phyloP scores from a whole-genome alignment of 2,329 filamentous ascomycete genomes.

The Microsporum ferrugineum region DNA sequence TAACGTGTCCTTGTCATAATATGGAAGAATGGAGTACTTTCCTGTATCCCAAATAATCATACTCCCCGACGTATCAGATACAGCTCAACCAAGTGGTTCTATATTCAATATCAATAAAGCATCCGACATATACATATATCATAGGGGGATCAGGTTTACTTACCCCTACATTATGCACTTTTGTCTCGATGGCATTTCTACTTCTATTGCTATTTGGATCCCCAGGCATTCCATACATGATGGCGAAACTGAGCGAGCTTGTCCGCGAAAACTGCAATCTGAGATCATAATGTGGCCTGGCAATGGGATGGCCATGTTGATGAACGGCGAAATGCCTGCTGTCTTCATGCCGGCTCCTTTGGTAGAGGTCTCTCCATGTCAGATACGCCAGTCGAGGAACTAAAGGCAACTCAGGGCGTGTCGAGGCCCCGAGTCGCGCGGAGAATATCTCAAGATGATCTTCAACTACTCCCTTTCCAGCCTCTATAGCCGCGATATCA shows the following conservation, averaged over 20 bases:
- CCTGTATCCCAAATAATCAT: slow-evolving; percentile 54
- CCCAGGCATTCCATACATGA: slow-evolving; percentile 53
- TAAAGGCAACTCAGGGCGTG: slow-evolving; percentile 13
- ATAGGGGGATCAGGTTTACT: slow-evolving; percentile 11
- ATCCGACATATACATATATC: not conserved
- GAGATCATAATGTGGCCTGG: slow-evolving; percentile 58
- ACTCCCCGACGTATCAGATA: slow-evolving; percentile 43
- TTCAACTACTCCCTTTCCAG: slow-evolving; percentile 37
- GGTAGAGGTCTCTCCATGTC: slow-evolving; percentile 38
- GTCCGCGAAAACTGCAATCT: slow-evolving; percentile 57
- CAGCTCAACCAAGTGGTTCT: slow-evolving; percentile 53
- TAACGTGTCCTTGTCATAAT: slow-evolving; percentile 22
- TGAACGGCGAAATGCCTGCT: slow-evolving; percentile 57
- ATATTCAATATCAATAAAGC: not conserved
- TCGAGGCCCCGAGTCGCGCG: slow-evolving; percentile 27
- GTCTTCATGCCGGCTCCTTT: slow-evolving; percentile 34
- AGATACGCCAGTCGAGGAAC: slow-evolving; percentile 30
- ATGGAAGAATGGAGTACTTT: slow-evolving; percentile 45
- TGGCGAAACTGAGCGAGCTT: slow-evolving; percentile 53
- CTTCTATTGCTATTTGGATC: slow-evolving; percentile 46
- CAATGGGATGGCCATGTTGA: slow-evolving; percentile 61
- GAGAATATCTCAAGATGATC: slow-evolving; percentile 42
- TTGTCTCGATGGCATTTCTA: slow-evolving; percentile 51
- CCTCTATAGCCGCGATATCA: slow-evolving; percentile 40
- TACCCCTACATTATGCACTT: slow-evolving; percentile 51